Evolutionary conservation across 164 flowering plant genomes (phyloP).

Genomic region (Taxillus chinensis): DNA sequence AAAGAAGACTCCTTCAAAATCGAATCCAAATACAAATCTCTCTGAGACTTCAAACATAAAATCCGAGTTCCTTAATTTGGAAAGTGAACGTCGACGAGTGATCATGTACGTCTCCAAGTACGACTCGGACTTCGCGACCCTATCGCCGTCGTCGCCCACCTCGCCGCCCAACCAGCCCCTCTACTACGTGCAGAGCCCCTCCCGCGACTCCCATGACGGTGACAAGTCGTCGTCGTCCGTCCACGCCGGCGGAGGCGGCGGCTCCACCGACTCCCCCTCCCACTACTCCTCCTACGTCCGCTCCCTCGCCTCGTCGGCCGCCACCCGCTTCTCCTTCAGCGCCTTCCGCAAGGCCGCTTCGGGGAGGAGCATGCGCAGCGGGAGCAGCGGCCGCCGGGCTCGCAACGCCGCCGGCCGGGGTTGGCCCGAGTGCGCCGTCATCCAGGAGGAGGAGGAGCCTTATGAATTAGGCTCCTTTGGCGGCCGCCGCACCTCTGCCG

Average conservation of each 20-base stretch:
- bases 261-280: constrained; percentile 10
- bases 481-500: neutral
- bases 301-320: constrained; percentile 3
- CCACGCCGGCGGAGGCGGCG: constrained; percentile 3
- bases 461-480: neutral
- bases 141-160: constrained; percentile 7
- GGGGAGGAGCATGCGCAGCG: neutral
- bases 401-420: neutral
- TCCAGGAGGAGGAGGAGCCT: constrained; percentile 1
- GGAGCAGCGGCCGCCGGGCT: neutral
- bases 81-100: no score
- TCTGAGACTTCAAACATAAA: no score
- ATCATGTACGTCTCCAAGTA: constrained; percentile 1
- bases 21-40: no score
- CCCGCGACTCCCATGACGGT: constrained; percentile 13
- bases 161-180: constrained; percentile 7
- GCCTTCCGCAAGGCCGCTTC: neutral
- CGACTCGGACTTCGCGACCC: constrained; percentile 7
- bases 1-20: no score
- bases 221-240: constrained; percentile 11
- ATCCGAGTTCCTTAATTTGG: no score
- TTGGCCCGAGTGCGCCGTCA: constrained; percentile 3
- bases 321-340: constrained; percentile 7
- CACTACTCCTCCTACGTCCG: neutral
- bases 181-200: constrained; percentile 18